Percentiles rank a stretch among this genome's conserved stretches.
Evolutionary conservation across 2,329 filamentous ascomycete genomes (phyloP).

Genomic region (Cercospora sesami): DNA sequence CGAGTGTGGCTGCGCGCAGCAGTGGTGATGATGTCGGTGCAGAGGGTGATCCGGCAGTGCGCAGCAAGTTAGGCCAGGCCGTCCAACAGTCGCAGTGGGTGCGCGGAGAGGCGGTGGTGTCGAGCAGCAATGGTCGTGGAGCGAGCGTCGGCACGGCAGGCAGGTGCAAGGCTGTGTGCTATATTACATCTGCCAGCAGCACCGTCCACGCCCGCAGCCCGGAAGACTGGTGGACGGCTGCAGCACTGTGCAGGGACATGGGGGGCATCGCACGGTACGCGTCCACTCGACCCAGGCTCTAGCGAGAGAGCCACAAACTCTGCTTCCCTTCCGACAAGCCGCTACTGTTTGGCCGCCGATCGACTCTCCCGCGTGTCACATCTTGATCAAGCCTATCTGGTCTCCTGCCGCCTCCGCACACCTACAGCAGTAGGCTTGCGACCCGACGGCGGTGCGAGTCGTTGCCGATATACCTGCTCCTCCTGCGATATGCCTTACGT

Average conservation of each 20-base stretch:
- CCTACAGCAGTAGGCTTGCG: not conserved
- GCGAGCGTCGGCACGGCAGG: constrained; percentile 8
- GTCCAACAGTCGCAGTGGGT: not conserved
- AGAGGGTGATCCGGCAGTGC: not conserved
- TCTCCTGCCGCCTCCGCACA: constrained; percentile 12
- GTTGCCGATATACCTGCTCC: not conserved
- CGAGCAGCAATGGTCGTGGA: constrained; percentile 3
- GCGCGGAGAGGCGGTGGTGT: constrained; percentile 1
- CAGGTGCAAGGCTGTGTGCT: not conserved
- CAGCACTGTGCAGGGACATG: not conserved
- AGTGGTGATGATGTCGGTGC: not conserved
- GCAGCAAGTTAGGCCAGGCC: not conserved
- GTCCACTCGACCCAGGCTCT: not conserved
- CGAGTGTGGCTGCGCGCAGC: constrained; percentile 4
- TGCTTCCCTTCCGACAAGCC: constrained; percentile 10
- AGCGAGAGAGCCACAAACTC: not conserved
- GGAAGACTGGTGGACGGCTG: not conserved
- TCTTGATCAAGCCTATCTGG: constrained; percentile 17
- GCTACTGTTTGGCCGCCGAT: constrained; percentile 10
- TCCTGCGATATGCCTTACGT: not conserved
- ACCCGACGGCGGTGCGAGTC: not conserved
- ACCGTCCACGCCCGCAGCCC: not conserved
- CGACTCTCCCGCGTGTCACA: constrained; percentile 13
- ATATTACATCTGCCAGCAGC: not conserved
- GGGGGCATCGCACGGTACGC: not conserved